Evolutionary conservation across 2,329 filamentous ascomycete species (phyloP).

Genomic region (Xylariaceae sp.): DNA sequence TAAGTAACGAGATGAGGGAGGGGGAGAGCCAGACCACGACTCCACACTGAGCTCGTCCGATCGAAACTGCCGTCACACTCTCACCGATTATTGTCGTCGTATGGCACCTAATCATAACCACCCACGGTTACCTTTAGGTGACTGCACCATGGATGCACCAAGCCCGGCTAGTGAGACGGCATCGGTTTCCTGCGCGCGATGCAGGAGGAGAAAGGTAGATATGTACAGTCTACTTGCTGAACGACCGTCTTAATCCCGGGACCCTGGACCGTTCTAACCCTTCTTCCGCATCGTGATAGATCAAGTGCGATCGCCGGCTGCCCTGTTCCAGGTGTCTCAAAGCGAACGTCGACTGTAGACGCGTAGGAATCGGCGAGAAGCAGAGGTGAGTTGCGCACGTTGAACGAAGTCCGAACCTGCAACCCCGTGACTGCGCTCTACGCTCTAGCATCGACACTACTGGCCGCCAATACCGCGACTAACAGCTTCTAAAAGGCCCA

Average conservation of each 20-base stretch:
- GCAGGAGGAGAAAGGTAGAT: conserved; percentile 17
- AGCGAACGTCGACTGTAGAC: conserved; percentile 15
- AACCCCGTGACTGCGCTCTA: background rate
- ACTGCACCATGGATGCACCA: conserved; percentile 5
- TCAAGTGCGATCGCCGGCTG: conserved; percentile 20
- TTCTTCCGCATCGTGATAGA: conserved; percentile 5
- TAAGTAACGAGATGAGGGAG: background rate
- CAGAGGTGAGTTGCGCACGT: conserved; percentile 15
- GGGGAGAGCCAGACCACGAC: background rate
- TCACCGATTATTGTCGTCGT: background rate
- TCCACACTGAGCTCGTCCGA: conserved; percentile 7
- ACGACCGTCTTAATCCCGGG: background rate
- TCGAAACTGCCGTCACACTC: background rate
- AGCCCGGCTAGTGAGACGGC: conserved; percentile 11
- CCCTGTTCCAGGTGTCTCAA: conserved; percentile 17
- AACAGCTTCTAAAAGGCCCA: conserved; percentile 33
- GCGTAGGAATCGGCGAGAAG: conserved; percentile 20
- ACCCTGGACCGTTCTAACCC: conserved; percentile 1
- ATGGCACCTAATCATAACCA: background rate
- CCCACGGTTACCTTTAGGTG: background rate
- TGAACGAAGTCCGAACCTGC: background rate
- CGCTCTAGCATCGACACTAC: background rate
- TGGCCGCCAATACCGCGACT: background rate
- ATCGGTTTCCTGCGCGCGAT: conserved; percentile 18
- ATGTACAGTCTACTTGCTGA: background rate